Conservation (phyloP, 2,329 filamentous ascomycete species). For the Amylocarpus encephaloides region DNA sequence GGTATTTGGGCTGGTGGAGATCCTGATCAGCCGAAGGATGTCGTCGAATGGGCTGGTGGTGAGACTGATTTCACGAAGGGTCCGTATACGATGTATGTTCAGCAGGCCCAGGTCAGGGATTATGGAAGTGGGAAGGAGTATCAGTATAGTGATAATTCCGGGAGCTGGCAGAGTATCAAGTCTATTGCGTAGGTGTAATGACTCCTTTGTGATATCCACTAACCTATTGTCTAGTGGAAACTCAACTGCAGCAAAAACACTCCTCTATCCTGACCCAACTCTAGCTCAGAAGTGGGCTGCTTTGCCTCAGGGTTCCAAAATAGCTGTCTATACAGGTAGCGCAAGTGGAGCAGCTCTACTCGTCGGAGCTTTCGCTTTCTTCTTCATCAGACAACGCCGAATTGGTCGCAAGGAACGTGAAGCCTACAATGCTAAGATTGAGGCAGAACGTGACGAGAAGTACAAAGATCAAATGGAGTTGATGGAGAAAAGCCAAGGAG, state of each 20-base stretch:
- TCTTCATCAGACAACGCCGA: conserved; percentile 50
- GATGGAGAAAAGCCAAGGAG: conserved; percentile 27
- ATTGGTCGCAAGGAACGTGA: conserved; percentile 46
- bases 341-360: conserved; percentile 41
- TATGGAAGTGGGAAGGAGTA: conserved; percentile 59
- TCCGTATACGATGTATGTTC: conserved; percentile 70
- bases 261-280: conserved; percentile 36
- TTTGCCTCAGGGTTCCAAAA: conserved; percentile 44
- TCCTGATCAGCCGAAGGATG: conserved; percentile 46
- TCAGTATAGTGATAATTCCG: conserved; percentile 54
- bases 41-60: conserved; percentile 65
- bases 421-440: conserved; percentile 27
- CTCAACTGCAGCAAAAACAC: conserved; percentile 45
- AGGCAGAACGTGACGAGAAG: conserved; percentile 27
- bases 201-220: conserved; percentile 5
- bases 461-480: conserved; percentile 27
- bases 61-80: conserved; percentile 57
- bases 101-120: conserved; percentile 52
- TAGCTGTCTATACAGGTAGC: conserved; percentile 45
- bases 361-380: conserved; percentile 40
- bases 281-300: conserved; percentile 48
- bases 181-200: conserved; percentile 41
- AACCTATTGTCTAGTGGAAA: conserved; percentile 42
- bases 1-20: conserved; percentile 63
- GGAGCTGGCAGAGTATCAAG: conserved; percentile 59